Evolutionary conservation across 257 asterid genomes (phyloP), one percentile per base, ranked within the genome.

Genomic region (Solanum commersonii): DNA sequence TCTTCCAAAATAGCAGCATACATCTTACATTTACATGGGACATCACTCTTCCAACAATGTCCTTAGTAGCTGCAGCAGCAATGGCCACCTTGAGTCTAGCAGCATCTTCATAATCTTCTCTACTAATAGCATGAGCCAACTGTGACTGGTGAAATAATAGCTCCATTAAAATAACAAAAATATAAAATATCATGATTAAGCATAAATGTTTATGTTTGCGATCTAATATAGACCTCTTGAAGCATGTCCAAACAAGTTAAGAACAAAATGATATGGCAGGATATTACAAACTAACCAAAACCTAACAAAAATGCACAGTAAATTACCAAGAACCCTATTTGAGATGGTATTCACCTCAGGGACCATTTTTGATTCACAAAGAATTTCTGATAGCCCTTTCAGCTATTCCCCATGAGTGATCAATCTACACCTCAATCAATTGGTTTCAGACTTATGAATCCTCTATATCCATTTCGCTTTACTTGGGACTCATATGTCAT

Each of bases 51-150:
- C 97, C 97, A 92, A 97, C 96, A 52, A 94, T 90, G 90, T 97
- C 99, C 88, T 93, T 94, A 29, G 95, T 91, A 68, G 99, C 91
- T 87, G 98, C 93, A 86, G 99, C 99, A 18, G 99, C 99, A 86
- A 97, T 97, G 84, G 98, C 98, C 90, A 97, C 98, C 93, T 97
- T 97, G 83, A 96, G 89, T 93, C 93, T 93, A 35, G 98, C 98
- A 89, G 99, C 99, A 84, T 96, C 98, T 89, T 90, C 95, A 87
- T 97, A 97, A 88, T 97, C 98, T 91, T 97, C 99, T 83, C 89
- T 91, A 88, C 92, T 93, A 89, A 95, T 87, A 85, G 98, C 97
- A 52, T 86, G 87, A 60, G 90, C 93, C 89, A 97, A 88, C 90
- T 95, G 98, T 59, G 94, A 87, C 99, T 97, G 96, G 91, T 88